Evolutionary conservation across 2,329 filamentous ascomycete genomes (phyloP), one percentile per base, ranked within the genome.

Genomic region (Dactylellina drechsleri): DNA sequence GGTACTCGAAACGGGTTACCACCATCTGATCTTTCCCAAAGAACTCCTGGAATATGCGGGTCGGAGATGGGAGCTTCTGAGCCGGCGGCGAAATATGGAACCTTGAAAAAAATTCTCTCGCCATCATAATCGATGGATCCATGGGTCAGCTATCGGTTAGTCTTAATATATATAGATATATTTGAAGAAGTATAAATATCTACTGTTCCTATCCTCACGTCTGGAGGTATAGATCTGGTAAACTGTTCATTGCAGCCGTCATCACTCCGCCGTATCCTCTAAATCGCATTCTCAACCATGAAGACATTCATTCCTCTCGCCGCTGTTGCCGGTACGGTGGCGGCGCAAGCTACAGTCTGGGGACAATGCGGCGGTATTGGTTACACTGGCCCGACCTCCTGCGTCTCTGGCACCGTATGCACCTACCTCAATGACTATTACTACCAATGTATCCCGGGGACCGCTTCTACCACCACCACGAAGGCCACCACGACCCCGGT

Each of bases 361-460:
- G 61, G 61, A 47, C 61, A 66, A 52, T 66, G 61, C 20, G 61
- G 61, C 31, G 61, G 61, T 18, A 49, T 54, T 41, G 72, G 77
- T 45, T 84, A 79, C 79, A 77, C 76, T 8, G 83, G 84, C 0
- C 54, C 79, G 0, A 84, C 79, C 1, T 81, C 80, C 0, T 85
- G 83, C 54, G 79, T 83, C 12, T 78, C 81, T 23, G 83, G 83
- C 1, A 84, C 82, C 58, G 79, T 78, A 0, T 85, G 83, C 78
- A 78, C 70, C 2, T 79, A 80, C 45, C 66, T 78, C 5, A 85
- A 84, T 77, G 77, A 81, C 8, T 85, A 79, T 77, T 85, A 84
- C 75, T 82, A 80, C 61, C 83, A 84, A 75, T 85, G 83, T 64
- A 53, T 80, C 7, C 82, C 81, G 0, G 80, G 73, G 15, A 50